Percentiles rank a stretch among this genome's conserved stretches.
phyloP scores from a whole-genome alignment of 345 rosid genomes.

The Isatis tinctoria region DNA sequence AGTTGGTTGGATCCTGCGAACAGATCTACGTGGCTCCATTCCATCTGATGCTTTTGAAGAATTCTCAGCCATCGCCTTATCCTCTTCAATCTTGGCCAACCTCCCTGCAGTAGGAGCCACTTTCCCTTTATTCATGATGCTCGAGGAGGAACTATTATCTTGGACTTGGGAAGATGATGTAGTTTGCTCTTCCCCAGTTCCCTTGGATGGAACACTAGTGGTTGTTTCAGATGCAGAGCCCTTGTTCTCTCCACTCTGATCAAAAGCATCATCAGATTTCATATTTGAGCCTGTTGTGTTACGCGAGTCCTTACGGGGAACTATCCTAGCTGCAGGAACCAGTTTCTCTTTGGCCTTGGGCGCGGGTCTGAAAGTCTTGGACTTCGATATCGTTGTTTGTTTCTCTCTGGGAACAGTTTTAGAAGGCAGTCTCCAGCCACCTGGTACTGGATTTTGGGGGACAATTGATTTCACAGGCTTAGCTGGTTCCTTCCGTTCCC shows the following conservation, averaged over 20 bases:
- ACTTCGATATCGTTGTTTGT: conserved; percentile 44
- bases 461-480: conserved; percentile 60
- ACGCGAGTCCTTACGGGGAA: conserved; percentile 41
- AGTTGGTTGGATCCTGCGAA: conserved; percentile 93
- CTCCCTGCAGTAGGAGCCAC: conserved; percentile 44
- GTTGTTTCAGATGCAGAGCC: conserved; percentile 34
- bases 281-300: conserved; percentile 35
- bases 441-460: conserved; percentile 63
- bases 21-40: conserved; percentile 87
- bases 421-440: conserved; percentile 53
- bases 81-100: conserved; percentile 52
- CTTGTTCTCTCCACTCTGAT: conserved; percentile 40
- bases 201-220: conserved; percentile 35
- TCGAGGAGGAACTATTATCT: conserved; percentile 35
- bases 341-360: conserved; percentile 56
- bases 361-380: conserved; percentile 54
- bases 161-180: conserved; percentile 43
- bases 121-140: conserved; percentile 40
- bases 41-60: conserved; percentile 41
- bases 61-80: conserved; percentile 35
- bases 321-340: conserved; percentile 41
- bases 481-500: conserved; percentile 51
- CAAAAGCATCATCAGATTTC: conserved; percentile 34
- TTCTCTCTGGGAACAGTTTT: conserved; percentile 58
- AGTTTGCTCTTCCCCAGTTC: conserved; percentile 41